phyloP scores from a whole-genome alignment of 805 yeast genomes.

The Yamadazyma phyllophila region DNA sequence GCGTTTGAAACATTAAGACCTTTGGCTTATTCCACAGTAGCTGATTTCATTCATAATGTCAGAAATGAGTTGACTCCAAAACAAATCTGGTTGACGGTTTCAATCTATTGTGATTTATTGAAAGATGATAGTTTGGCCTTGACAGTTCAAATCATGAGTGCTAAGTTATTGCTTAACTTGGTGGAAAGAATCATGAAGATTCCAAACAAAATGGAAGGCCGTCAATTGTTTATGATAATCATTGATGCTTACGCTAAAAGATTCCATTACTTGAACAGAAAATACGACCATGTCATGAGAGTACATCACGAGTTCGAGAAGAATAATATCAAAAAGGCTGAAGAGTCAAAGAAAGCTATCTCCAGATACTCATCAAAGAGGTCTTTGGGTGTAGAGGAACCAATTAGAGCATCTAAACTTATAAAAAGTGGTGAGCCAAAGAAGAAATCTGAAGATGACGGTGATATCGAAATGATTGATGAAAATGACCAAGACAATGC shows the following conservation, averaged over 20 bases:
- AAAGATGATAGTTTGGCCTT: constrained; percentile 80
- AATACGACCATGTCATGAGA: constrained; percentile 61
- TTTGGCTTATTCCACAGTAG: constrained; percentile 90
- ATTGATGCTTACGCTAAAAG: constrained; percentile 86
- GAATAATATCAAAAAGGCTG: constrained; percentile 37
- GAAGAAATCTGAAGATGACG: constrained; percentile 7
- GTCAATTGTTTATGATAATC: constrained; percentile 81
- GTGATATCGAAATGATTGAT: constrained; percentile 20
- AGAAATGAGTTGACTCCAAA: constrained; percentile 76
- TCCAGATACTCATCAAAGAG: constrained; percentile 33
- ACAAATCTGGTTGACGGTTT: constrained; percentile 85
- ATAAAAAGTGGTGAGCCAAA: constrained; percentile 2
- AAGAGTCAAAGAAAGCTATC: constrained; percentile 43
- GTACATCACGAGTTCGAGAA: constrained; percentile 56
- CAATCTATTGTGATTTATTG: constrained; percentile 73
- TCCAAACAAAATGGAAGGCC: constrained; percentile 76
- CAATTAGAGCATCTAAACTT: constrained; percentile 3
- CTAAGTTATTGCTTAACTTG: constrained; percentile 79
- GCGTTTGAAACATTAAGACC: constrained; percentile 88
- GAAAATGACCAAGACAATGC: constrained; percentile 18
- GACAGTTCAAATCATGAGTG: constrained; percentile 95
- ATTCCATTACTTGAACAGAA: constrained; percentile 70
- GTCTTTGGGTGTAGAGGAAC: constrained; percentile 21
- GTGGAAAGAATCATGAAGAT: constrained; percentile 84
- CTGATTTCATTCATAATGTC: constrained; percentile 92